Conservation (phyloP, 164 flowering plant genomes). For the Vitis amurensis region DNA sequence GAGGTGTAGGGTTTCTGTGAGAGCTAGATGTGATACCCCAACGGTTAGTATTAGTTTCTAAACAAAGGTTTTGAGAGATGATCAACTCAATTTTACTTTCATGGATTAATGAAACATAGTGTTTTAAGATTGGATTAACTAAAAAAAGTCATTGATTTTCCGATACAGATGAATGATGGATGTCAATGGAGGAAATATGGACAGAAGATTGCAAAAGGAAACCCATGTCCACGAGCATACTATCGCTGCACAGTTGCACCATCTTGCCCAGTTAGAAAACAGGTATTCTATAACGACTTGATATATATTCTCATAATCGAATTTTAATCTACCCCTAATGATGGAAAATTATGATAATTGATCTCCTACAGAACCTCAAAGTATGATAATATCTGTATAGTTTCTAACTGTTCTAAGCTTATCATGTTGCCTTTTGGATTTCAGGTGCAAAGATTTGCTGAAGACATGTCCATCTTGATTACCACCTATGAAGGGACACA, state of each 20-base stretch:
- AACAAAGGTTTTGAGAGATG: too few species aligned
- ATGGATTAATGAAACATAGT: too few species aligned
- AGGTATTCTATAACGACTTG: slow-evolving; percentile 11
- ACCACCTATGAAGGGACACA: slow-evolving; percentile 19
- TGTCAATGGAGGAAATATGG: slow-evolving; percentile 51
- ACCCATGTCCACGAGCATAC: slow-evolving; percentile 45
- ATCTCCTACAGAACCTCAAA: too few species aligned
- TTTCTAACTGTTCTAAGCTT: too few species aligned
- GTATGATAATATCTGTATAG: too few species aligned
- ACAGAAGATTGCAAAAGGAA: slow-evolving; percentile 40
- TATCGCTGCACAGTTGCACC: slow-evolving; percentile 42
- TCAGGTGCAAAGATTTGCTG: slow-evolving; percentile 19
- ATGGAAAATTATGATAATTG: too few species aligned
- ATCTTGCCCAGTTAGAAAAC: slow-evolving; percentile 37
- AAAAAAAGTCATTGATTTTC: not conserved
- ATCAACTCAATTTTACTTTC: too few species aligned
- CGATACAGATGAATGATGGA: slow-evolving; percentile 26
- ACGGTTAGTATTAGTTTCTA: slow-evolving; percentile 39
- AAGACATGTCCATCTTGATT: slow-evolving; percentile 14
- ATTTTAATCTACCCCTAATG: too few species aligned
- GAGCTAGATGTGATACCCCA: slow-evolving; percentile 69
- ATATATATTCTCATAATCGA: too few species aligned
- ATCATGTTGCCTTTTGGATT: too few species aligned
- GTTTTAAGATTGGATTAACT: too few species aligned
- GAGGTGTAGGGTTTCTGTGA: slow-evolving; percentile 68